Percentiles rank a stretch among this genome's conserved stretches.
phyloP scores from a whole-genome alignment of 1,284 basidiomycete species.

The Puccinia triticina region DNA sequence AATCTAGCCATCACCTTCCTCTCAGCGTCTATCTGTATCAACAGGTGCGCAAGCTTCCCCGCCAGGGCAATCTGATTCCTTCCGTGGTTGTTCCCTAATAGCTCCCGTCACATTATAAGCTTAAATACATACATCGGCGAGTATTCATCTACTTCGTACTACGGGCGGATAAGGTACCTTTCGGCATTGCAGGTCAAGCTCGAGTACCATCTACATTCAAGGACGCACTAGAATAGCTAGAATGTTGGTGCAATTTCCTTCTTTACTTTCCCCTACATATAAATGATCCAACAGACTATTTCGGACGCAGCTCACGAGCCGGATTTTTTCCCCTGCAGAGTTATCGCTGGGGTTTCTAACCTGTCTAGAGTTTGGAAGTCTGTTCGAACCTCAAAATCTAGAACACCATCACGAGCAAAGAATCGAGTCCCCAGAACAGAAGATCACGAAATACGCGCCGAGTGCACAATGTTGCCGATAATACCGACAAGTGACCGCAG shows the following conservation, averaged over 20 bases:
- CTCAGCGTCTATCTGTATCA: too few relatives aligned
- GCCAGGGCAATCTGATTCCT: background rate
- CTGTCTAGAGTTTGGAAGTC: too few relatives aligned
- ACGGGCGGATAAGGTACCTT: too few relatives aligned
- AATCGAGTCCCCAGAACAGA: background rate
- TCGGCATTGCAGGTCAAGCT: background rate
- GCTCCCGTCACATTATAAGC: background rate
- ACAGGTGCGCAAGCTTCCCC: background rate
- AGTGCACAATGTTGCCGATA: background rate
- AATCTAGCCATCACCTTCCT: background rate
- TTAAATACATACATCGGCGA: too few relatives aligned
- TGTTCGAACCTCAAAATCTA: too few relatives aligned
- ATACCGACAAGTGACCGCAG: slow-evolving; percentile 16
- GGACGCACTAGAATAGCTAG: background rate
- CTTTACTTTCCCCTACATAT: background rate
- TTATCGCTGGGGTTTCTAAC: too few relatives aligned
- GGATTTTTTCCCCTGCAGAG: too few relatives aligned
- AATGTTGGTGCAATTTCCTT: slow-evolving; percentile 11
- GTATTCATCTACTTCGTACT: too few relatives aligned
- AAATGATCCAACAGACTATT: background rate
- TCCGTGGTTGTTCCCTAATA: too few relatives aligned
- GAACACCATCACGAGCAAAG: background rate
- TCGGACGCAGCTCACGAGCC: background rate
- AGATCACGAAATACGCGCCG: background rate
- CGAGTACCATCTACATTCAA: background rate